These are phyloP conservation scores for Puccinia polysora DNA, from an alignment of 1,284 basidiomycete species.

Conservation along the genomic window DNA sequence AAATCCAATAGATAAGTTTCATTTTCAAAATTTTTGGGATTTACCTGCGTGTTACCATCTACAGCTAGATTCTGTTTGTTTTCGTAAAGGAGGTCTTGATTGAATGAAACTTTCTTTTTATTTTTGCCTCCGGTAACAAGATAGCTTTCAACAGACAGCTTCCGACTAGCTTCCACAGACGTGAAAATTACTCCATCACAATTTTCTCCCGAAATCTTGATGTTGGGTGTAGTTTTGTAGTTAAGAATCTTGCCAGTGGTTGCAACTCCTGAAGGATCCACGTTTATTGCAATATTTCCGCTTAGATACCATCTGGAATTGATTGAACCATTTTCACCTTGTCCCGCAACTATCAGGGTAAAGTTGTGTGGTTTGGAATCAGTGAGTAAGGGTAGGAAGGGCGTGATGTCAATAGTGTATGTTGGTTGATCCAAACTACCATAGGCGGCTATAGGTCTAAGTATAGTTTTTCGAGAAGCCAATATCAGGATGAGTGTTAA, in stretches of 20 bases:
- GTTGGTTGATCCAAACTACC: conserved; percentile 72
- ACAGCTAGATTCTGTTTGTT: conserved; percentile 30
- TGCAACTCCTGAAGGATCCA: conserved; percentile 12
- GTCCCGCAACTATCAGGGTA: conserved; percentile 67
- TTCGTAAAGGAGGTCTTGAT: conserved; percentile 26
- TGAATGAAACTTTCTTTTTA: conserved; percentile 24
- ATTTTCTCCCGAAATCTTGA: conserved; percentile 5
- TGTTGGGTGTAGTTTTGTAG: conserved; percentile 12
- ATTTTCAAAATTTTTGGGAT: neutral
- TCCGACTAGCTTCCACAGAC: conserved; percentile 18
- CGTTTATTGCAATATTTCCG: conserved; percentile 61
- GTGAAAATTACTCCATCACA: conserved; percentile 7
- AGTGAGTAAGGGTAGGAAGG: conserved; percentile 67
- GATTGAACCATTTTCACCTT: conserved; percentile 63
- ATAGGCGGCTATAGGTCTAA: conserved; percentile 69
- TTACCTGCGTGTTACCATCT: conserved; percentile 20
- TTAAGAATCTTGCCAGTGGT: conserved; percentile 31
- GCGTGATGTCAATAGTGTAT: conserved; percentile 71
- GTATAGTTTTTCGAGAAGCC: neutral
- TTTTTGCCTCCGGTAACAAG: conserved; percentile 12
- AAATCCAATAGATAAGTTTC: too few species aligned
- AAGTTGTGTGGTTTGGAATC: conserved; percentile 68
- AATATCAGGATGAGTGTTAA: neutral
- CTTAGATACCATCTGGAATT: conserved; percentile 71
- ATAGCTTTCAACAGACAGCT: conserved; percentile 31